These are phyloP conservation scores for Nicotiana noctiflora DNA, from an alignment of 257 asterid species.

Conservation along the genomic window DNA sequence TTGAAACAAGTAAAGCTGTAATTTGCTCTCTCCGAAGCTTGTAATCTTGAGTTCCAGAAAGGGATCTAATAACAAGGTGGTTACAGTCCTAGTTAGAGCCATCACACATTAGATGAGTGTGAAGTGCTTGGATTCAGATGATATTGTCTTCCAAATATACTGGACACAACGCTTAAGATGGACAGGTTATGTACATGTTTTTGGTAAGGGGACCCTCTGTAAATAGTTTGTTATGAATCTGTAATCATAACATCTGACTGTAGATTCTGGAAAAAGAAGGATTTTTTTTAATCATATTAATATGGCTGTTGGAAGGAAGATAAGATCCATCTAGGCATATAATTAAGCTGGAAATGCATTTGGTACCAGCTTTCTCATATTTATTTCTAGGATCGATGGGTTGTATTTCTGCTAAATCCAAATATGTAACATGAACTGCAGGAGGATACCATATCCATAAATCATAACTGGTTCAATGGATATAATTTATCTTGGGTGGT, in stretches of 20 bases:
- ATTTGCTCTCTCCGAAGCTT: background rate
- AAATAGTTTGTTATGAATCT: background rate
- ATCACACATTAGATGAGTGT: background rate
- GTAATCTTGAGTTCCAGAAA: background rate
- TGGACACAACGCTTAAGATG: background rate
- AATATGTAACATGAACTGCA: conserved; percentile 26
- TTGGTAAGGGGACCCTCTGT: background rate
- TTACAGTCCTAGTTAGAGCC: background rate
- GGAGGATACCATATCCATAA: conserved; percentile 93
- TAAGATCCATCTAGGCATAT: background rate
- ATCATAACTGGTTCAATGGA: conserved; percentile 96
- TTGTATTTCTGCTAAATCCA: conserved; percentile 7
- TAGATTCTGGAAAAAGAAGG: background rate
- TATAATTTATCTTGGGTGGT: conserved; percentile 82
- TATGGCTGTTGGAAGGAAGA: background rate
- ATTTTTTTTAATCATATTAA: background rate
- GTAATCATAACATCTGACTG: background rate
- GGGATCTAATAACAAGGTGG: background rate
- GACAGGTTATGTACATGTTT: background rate
- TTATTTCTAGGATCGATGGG: background rate
- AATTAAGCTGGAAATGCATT: background rate
- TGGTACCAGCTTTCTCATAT: background rate
- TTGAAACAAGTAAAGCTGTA: background rate
- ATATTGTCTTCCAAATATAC: background rate
- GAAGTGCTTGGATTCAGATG: background rate